Conservation (phyloP, 257 asterid species). For the Coffea canephora region DNA sequence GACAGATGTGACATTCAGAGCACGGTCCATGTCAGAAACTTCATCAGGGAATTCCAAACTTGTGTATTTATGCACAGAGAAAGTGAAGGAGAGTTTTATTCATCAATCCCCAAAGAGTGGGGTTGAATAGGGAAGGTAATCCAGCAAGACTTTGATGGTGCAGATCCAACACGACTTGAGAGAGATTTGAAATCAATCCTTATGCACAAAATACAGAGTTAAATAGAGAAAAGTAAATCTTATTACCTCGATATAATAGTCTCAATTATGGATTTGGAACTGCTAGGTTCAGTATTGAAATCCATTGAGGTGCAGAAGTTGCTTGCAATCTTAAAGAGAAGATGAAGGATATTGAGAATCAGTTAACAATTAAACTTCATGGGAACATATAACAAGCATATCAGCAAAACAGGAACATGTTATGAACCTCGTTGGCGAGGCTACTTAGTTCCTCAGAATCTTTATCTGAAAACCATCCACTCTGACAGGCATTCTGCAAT, state of each 20-base stretch:
- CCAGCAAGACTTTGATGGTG: neutral
- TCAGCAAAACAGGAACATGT: constrained; percentile 10
- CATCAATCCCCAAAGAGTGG: neutral
- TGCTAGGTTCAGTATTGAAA: constrained; percentile 45
- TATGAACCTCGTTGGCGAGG: constrained; percentile 55
- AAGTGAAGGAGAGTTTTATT: neutral
- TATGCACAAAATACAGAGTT: neutral
- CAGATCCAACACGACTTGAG: neutral
- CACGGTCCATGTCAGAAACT: neutral
- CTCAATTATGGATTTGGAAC: constrained; percentile 43
- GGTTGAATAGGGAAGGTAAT: neutral
- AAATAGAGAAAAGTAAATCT: constrained; percentile 9
- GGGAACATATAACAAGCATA: constrained; percentile 1
- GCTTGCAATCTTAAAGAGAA: constrained; percentile 41
- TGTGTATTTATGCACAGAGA: neutral
- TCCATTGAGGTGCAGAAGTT: constrained; percentile 47
- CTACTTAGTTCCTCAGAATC: constrained; percentile 61
- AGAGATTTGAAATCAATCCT: neutral
- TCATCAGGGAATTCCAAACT: neutral
- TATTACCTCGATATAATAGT: constrained; percentile 70
- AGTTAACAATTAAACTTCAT: constrained; percentile 8
- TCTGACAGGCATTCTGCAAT: constrained; percentile 71
- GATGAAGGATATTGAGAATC: constrained; percentile 12
- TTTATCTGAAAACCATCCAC: constrained; percentile 66
- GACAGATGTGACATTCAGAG: neutral